Conservation (phyloP, 83 land plant species). For the Isoetes engelmannii region DNA sequence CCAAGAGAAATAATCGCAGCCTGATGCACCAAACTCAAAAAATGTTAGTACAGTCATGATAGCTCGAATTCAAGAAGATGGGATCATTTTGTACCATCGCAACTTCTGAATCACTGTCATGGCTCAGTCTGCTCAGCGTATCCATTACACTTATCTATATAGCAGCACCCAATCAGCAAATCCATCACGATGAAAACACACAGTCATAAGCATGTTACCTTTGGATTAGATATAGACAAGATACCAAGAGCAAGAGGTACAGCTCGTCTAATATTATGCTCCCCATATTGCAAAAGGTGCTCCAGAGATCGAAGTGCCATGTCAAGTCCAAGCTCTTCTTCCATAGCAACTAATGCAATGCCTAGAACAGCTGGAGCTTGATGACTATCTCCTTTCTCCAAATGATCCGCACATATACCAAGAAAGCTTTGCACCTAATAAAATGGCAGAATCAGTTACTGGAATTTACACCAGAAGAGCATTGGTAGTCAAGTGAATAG, state of each 20-base stretch:
- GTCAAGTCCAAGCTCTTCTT: slow-evolving; percentile 90
- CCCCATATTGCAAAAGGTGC: slow-evolving; percentile 96
- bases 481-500: slow-evolving; percentile 1
- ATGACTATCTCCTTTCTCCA: slow-evolving; percentile 82
- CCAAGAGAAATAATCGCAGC: slow-evolving; percentile 82
- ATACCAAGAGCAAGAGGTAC: slow-evolving; percentile 96
- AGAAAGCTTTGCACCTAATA: slow-evolving; percentile 79
- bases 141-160: slow-evolving; percentile 93
- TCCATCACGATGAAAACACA: too few relatives aligned
- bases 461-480: background rate
- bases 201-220: slow-evolving; percentile 37
- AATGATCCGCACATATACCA: slow-evolving; percentile 81
- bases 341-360: slow-evolving; percentile 94
- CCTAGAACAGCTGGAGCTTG: slow-evolving; percentile 97
- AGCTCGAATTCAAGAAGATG: too few relatives aligned
- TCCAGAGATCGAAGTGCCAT: slow-evolving; percentile 92
- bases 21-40: slow-evolving; percentile 31
- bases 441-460: background rate
- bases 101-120: slow-evolving; percentile 88
- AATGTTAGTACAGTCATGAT: background rate
- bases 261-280: slow-evolving; percentile 82
- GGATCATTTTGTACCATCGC: slow-evolving; percentile 65
- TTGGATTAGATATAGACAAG: slow-evolving; percentile 95
- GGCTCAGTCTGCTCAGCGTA: slow-evolving; percentile 89
- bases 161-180: background rate